phyloP scores from a whole-genome alignment of 768 basidiomycete species.

The Trametes punicea region DNA sequence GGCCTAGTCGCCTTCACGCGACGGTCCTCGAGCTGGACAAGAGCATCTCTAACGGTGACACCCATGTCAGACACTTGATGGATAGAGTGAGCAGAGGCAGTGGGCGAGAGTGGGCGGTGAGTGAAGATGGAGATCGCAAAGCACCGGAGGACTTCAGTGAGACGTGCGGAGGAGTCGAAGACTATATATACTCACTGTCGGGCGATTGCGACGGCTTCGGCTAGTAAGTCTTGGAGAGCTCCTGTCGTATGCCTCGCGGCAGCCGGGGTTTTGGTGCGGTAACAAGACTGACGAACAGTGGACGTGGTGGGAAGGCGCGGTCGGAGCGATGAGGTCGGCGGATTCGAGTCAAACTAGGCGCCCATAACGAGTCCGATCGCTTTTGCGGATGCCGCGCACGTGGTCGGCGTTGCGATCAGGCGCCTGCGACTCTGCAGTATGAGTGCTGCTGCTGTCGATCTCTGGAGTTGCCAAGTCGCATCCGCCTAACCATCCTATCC shows the following conservation, averaged over 20 bases:
- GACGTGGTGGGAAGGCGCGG: no score
- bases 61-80: conserved; percentile 52
- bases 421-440: neutral
- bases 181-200: conserved; percentile 18
- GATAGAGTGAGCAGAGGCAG: neutral
- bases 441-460: neutral
- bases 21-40: conserved; percentile 79
- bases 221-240: conserved; percentile 1
- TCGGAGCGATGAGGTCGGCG: conserved; percentile 6
- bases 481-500: neutral
- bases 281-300: no score
- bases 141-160: conserved; percentile 9
- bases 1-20: conserved; percentile 85
- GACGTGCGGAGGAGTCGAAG: neutral
- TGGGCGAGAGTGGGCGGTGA: neutral
- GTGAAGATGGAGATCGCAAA: no score
- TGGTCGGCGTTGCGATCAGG: neutral
- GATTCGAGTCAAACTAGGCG: conserved; percentile 4
- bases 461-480: neutral
- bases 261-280: neutral
- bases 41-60: conserved; percentile 76
- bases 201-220: neutral
- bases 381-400: neutral
- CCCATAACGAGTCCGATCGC: neutral
- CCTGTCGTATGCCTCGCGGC: no score